Base-by-base conservation (phyloP, 2,329 filamentous ascomycete genomes). In the Botrytis galanthina region DNA sequence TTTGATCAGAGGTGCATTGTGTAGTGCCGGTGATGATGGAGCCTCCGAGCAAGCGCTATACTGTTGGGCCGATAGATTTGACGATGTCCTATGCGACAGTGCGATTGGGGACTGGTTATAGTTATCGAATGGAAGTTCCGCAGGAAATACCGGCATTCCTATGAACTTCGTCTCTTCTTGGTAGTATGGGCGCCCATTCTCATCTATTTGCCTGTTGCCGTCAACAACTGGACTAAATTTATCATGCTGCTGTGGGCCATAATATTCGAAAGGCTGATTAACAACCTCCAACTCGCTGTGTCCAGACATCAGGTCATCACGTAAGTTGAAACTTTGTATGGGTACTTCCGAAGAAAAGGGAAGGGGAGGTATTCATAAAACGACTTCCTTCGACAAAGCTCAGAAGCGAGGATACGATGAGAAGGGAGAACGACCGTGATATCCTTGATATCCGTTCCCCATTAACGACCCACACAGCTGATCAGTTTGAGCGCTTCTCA, bases 301-400 rank as follows among this genome's bases (percentile, higher is more conserved):
- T 72, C 42, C 70, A 72, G 61, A 63, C 60, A 72, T 54, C 61
- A 44, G 61, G n/a, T 59, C 46, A 72, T 66, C 59, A 71, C 69
- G 59, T 63, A 71, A 39, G 57, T 64, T 42, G 35, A 16, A 70
- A 59, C 7, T 48, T 9, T 26, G 26, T 64, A 39, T 42, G 42
- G 22, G n/a, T 26, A 64, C 51, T 29, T 39, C 59, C 32, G 32
- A 9, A 71, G 42, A 51, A 39, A 37, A 54, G 44, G 39, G 37
- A 32, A 37, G 29, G 22, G 44, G 29, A 29, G 14, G 32, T 60
- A 70, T 70, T 59, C 51, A 46, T 64, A 48, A 57, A 42, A 20
- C 39, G n/a, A 70, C 14, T 42, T 39, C 60, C 37, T 10, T 70
- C 54, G 22, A 29, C 22, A 37, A 26, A 29, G 18, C 9, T 70